phyloP scores from a whole-genome alignment of 2,329 filamentous ascomycete genomes.

The Cladosporium sp. region DNA sequence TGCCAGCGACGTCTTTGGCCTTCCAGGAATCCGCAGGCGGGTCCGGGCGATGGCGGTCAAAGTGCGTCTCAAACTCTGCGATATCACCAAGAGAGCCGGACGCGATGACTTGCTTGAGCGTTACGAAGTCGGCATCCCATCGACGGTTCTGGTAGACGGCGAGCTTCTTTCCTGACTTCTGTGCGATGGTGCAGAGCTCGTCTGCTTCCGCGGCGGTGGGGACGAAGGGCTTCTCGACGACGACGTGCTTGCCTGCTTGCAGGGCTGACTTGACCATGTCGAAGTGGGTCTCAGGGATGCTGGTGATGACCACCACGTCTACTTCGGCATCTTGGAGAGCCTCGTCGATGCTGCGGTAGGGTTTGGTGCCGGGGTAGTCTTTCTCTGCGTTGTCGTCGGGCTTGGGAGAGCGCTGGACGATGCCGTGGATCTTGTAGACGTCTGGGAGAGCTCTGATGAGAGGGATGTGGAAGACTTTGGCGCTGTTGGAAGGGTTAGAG shows the following conservation, averaged over 20 bases:
- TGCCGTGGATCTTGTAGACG: constrained; percentile 68
- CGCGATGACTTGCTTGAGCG: constrained; percentile 63
- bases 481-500: constrained; percentile 36
- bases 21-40: constrained; percentile 63
- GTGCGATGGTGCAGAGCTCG: constrained; percentile 53
- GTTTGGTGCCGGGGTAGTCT: constrained; percentile 66
- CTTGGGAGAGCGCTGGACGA: constrained; percentile 73
- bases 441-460: constrained; percentile 65
- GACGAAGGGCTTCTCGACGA: constrained; percentile 83
- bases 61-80: constrained; percentile 77
- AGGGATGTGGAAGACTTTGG: constrained; percentile 83
- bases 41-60: constrained; percentile 70
- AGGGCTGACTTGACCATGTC: constrained; percentile 65
- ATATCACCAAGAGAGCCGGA: constrained; percentile 67
- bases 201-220: constrained; percentile 69
- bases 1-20: constrained; percentile 63
- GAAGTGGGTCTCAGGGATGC: constrained; percentile 72
- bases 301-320: constrained; percentile 71
- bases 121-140: constrained; percentile 77
- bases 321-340: constrained; percentile 67
- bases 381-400: constrained; percentile 65
- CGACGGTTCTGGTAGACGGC: constrained; percentile 63
- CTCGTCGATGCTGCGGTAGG: constrained; percentile 63
- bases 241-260: constrained; percentile 72
- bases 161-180: constrained; percentile 43